Evolutionary conservation across 495 filamentous ascomycete genomes (phyloP).

Genomic region (Mytilinidion resinicola): DNA sequence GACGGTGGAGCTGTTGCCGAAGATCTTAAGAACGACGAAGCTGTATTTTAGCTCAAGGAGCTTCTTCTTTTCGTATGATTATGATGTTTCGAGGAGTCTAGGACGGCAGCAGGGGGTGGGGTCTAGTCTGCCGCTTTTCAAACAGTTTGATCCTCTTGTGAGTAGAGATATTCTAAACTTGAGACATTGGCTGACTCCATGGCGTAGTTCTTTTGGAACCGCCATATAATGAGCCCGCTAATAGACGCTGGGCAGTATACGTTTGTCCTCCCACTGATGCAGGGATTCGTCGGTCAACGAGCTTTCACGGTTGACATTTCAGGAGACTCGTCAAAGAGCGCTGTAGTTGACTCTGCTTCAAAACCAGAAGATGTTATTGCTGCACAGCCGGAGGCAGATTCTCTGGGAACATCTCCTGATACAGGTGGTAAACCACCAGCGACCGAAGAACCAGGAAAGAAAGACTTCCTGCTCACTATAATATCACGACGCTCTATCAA

Average conservation of each 20-base stretch:
- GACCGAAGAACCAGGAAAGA: constrained; percentile 9
- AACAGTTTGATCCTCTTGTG: constrained; percentile 67
- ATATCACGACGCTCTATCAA: constrained; percentile 80
- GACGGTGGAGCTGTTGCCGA: constrained; percentile 60
- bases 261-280: constrained; percentile 77
- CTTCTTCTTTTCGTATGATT: constrained; percentile 91
- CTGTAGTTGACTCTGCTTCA: constrained; percentile 24
- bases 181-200: background rate
- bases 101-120: constrained; percentile 39
- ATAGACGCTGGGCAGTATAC: constrained; percentile 58
- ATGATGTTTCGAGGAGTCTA: constrained; percentile 72
- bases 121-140: constrained; percentile 55
- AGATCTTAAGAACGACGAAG: constrained; percentile 73
- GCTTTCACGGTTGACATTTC: constrained; percentile 59
- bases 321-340: constrained; percentile 19
- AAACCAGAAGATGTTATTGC: constrained; percentile 20
- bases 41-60: constrained; percentile 70
- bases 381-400: background rate
- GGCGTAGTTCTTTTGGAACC: constrained; percentile 83
- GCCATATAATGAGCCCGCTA: constrained; percentile 65
- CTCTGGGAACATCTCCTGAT: constrained; percentile 8
- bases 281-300: constrained; percentile 89
- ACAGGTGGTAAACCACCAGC: constrained; percentile 8
- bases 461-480: constrained; percentile 66
- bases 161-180: background rate